A percentile compares a stretch with the other conserved stretches of the same genome.
Conservation (phyloP, 2,329 filamentous ascomycete genomes). For the Scedosporium minutisporum region DNA sequence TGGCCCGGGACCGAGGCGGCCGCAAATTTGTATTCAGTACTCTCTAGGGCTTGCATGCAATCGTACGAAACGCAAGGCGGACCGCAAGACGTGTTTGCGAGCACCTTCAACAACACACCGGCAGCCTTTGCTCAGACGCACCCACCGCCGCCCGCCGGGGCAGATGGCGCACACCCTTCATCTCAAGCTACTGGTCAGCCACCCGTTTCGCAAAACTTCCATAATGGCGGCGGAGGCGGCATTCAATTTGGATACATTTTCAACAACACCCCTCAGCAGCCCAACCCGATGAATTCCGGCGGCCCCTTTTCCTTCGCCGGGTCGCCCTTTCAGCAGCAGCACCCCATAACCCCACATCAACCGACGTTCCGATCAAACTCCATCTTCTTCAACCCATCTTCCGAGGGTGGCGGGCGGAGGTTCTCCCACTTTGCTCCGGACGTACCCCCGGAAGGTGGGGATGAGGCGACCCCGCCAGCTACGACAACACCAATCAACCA, state of each 20-base stretch:
- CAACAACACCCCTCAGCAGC: conserved; percentile 32
- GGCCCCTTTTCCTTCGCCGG: conserved; percentile 29
- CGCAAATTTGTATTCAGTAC: conserved; percentile 74
- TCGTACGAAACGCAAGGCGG: conserved; percentile 61
- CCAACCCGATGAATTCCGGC: background rate
- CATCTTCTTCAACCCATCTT: conserved; percentile 52
- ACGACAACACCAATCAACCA: conserved; percentile 3
- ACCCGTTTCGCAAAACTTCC: background rate
- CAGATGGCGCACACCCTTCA: conserved; percentile 27
- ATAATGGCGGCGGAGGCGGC: background rate
- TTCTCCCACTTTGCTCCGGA: conserved; percentile 59
- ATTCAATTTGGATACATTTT: conserved; percentile 21
- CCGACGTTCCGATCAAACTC: conserved; percentile 56
- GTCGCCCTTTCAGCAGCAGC: conserved; percentile 33
- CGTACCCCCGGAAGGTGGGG: conserved; percentile 12
- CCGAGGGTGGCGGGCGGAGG: conserved; percentile 43
- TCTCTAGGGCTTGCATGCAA: conserved; percentile 77
- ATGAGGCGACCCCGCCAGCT: conserved; percentile 2
- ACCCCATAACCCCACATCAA: conserved; percentile 26
- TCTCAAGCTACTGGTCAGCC: conserved; percentile 15
- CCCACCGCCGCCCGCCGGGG: conserved; percentile 24
- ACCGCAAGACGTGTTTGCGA: conserved; percentile 22
- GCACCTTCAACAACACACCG: conserved; percentile 30
- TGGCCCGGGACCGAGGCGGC: conserved; percentile 89
- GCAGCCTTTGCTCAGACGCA: conserved; percentile 38